Percentiles rank a stretch among this genome's conserved stretches.
Conservation (phyloP, 805 yeast genomes). For the Candida mattraensis region DNA sequence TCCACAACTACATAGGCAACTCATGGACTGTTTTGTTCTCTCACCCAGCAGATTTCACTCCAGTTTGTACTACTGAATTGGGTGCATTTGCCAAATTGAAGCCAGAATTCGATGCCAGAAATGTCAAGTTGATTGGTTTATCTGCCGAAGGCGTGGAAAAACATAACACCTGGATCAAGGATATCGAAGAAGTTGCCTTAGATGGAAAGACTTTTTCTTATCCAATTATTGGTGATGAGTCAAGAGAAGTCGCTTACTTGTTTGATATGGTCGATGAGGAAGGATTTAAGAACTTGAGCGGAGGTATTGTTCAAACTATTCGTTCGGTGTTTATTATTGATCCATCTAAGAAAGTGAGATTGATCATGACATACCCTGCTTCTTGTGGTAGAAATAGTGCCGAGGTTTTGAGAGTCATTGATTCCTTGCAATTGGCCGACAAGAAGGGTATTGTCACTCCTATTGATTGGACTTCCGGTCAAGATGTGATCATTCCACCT, state of each 20-base stretch:
- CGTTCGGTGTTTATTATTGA: conserved; percentile 92
- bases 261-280: conserved; percentile 89
- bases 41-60: conserved; percentile 96
- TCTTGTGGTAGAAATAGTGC: conserved; percentile 92
- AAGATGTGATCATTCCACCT: conserved; percentile 92
- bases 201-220: conserved; percentile 70
- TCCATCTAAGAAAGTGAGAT: conserved; percentile 85
- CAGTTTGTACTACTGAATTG: conserved; percentile 94
- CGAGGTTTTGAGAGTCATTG: conserved; percentile 88
- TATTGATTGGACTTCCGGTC: conserved; percentile 85
- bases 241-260: conserved; percentile 78
- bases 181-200: conserved; percentile 79
- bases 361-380: conserved; percentile 87
- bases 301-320: conserved; percentile 81
- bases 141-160: conserved; percentile 81
- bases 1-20: conserved; percentile 84
- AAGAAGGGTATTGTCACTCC: conserved; percentile 84
- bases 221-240: conserved; percentile 89
- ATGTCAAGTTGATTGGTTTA: conserved; percentile 84
- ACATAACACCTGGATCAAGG: conserved; percentile 86
- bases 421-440: conserved; percentile 85
- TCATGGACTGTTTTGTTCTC: conserved; percentile 88
- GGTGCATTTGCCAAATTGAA: conserved; percentile 90
- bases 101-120: conserved; percentile 84
- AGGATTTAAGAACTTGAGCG: conserved; percentile 70